A percentile compares a stretch with the other conserved stretches of the same genome.
phyloP scores from a whole-genome alignment of 768 basidiomycete species.

The Mycena sanguinolenta region DNA sequence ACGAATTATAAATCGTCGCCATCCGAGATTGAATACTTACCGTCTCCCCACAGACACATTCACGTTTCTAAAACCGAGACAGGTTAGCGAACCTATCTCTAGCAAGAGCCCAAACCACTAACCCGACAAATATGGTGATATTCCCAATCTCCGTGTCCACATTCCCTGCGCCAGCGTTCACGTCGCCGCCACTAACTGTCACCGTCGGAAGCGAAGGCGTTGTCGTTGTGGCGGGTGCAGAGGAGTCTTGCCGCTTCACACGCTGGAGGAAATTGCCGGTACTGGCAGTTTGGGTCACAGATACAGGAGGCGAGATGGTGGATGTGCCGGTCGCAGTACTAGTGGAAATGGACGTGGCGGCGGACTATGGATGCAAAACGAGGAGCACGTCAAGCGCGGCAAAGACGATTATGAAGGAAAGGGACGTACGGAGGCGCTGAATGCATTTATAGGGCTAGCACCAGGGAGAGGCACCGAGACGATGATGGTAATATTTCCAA shows the following conservation, averaged over 20 bases:
- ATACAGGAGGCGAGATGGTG: constrained; percentile 28
- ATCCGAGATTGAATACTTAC: constrained; percentile 7
- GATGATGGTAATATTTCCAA: constrained; percentile 37
- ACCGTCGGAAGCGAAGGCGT: constrained; percentile 17
- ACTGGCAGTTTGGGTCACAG: constrained; percentile 26
- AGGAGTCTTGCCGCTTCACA: constrained; percentile 30
- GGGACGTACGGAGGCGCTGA: constrained; percentile 35
- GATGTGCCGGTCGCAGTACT: constrained; percentile 30
- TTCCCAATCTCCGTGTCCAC: constrained; percentile 38
- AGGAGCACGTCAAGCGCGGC: background rate
- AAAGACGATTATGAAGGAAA: background rate
- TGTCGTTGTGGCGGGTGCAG: constrained; percentile 11
- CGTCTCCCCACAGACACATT: constrained; percentile 35
- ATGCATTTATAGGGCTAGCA: constrained; percentile 37
- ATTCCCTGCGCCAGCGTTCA: constrained; percentile 31
- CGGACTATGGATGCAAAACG: constrained; percentile 22
- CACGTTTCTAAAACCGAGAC: background rate
- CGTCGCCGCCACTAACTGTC: constrained; percentile 29
- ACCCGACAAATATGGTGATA: constrained; percentile 35
- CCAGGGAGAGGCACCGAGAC: constrained; percentile 38
- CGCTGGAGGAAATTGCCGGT: constrained; percentile 30
- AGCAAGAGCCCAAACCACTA: no score
- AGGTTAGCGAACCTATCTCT: no score
- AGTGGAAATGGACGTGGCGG: constrained; percentile 35
- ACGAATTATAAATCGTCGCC: background rate